phyloP scores from a whole-genome alignment of 208 protist genomes.

The Balamuthia mandrillaris region DNA sequence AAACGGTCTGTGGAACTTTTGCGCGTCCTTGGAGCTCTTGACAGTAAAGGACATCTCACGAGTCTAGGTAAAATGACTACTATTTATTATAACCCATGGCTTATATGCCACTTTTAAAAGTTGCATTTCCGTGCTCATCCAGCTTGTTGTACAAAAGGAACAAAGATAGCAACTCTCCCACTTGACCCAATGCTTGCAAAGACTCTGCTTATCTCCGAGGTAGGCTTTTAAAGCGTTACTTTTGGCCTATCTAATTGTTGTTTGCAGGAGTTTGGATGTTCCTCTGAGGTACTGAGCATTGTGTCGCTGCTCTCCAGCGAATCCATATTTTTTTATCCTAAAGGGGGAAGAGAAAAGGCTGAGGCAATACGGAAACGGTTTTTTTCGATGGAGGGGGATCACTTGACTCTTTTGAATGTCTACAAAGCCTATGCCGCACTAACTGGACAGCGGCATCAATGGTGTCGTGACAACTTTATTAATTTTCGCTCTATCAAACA shows the following conservation, averaged over 20 bases:
- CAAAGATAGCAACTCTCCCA: not conserved
- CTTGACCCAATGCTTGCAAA: not conserved
- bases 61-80: not conserved
- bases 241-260: not conserved
- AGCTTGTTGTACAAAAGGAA: not conserved
- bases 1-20: not conserved
- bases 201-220: not conserved
- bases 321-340: not conserved
- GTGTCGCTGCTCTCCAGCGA: not conserved
- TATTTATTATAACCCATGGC: not conserved
- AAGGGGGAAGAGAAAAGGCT: not conserved
- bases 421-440: not conserved
- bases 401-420: not conserved
- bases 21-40: not conserved
- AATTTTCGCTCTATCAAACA: not conserved
- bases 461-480: not conserved
- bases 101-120: not conserved
- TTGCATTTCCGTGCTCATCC: not conserved
- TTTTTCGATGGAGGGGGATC: not conserved
- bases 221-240: not conserved
- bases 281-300: not conserved
- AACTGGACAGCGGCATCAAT: not conserved
- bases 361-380: not conserved
- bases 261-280: not conserved
- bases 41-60: not conserved